phyloP scores from a whole-genome alignment of 768 basidiomycete species.

The Mycena floridula region DNA sequence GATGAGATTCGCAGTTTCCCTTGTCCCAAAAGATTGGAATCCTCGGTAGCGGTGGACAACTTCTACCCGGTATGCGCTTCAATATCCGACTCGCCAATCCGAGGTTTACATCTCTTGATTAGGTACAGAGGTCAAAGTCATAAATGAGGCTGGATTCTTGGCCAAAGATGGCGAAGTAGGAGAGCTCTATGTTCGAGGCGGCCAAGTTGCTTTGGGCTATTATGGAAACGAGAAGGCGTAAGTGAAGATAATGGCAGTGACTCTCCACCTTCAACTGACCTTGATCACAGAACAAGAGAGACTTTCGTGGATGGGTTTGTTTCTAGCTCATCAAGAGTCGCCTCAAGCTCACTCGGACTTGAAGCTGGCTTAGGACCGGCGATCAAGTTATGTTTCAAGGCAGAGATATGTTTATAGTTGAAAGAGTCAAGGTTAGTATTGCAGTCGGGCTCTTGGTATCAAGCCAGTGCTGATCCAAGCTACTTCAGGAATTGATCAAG shows the following conservation, averaged over 20 bases:
- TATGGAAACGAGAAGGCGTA: constrained; percentile 35
- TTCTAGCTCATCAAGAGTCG: constrained; percentile 14
- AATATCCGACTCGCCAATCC: no score
- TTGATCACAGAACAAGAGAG: constrained; percentile 7
- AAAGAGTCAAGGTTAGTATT: constrained; percentile 40
- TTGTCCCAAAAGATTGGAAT: constrained; percentile 23
- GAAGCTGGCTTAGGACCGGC: constrained; percentile 35
- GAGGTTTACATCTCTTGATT: no score
- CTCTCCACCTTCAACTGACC: background rate
- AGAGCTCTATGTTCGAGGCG: constrained; percentile 32
- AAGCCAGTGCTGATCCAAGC: background rate
- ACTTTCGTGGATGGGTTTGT: constrained; percentile 37
- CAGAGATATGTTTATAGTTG: constrained; percentile 42
- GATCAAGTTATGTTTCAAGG: constrained; percentile 43
- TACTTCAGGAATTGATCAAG: constrained; percentile 8
- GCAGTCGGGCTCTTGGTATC: background rate
- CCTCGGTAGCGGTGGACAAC: constrained; percentile 34
- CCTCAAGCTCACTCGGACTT: constrained; percentile 23
- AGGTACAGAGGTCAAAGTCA: constrained; percentile 32
- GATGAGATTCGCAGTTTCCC: constrained; percentile 15
- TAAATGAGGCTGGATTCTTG: constrained; percentile 33
- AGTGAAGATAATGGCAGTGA: constrained; percentile 11
- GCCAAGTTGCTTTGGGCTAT: constrained; percentile 33
- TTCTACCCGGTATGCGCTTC: constrained; percentile 39
- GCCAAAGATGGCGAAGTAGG: constrained; percentile 35